Evolutionary conservation across 768 basidiomycete species (phyloP).

Genomic region (Amanita fuliginea): DNA sequence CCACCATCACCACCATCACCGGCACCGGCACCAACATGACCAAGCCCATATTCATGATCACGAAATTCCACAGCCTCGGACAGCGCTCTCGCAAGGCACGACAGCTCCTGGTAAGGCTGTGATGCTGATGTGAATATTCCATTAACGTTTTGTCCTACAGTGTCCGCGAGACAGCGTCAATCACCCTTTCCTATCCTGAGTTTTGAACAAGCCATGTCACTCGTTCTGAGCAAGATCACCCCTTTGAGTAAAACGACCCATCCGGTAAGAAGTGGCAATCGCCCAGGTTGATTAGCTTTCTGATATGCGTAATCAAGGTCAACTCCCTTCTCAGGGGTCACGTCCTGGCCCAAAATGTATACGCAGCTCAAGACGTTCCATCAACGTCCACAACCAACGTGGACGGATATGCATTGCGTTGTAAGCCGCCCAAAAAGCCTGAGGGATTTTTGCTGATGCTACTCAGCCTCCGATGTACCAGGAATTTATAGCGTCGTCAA

Average conservation of each 20-base stretch:
- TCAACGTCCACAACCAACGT: conserved; percentile 64
- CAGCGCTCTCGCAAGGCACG: conserved; percentile 58
- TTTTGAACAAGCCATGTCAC: conserved; percentile 49
- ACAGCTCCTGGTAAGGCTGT: conserved; percentile 45
- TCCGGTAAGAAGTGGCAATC: conserved; percentile 28
- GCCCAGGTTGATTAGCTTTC: background rate
- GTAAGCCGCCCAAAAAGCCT: conserved; percentile 25
- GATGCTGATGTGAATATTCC: background rate
- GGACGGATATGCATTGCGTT: conserved; percentile 78
- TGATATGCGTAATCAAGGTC: conserved; percentile 33
- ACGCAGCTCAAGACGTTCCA: conserved; percentile 56
- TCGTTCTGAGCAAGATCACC: conserved; percentile 38
- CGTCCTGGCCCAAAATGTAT: conserved; percentile 67
- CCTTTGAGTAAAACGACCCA: conserved; percentile 27
- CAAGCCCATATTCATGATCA: conserved; percentile 23
- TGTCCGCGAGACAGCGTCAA: conserved; percentile 56
- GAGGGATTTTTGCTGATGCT: background rate
- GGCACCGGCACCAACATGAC: conserved; percentile 24
- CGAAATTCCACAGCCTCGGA: conserved; percentile 41
- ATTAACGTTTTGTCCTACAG: conserved; percentile 24
- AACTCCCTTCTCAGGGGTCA: conserved; percentile 47
- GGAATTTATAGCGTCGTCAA: conserved; percentile 63
- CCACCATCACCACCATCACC: conserved; percentile 21
- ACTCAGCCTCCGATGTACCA: conserved; percentile 48
- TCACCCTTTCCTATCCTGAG: conserved; percentile 71